phyloP scores from a whole-genome alignment of 2,329 filamentous ascomycete species.

The Colletotrichum graminicola region DNA sequence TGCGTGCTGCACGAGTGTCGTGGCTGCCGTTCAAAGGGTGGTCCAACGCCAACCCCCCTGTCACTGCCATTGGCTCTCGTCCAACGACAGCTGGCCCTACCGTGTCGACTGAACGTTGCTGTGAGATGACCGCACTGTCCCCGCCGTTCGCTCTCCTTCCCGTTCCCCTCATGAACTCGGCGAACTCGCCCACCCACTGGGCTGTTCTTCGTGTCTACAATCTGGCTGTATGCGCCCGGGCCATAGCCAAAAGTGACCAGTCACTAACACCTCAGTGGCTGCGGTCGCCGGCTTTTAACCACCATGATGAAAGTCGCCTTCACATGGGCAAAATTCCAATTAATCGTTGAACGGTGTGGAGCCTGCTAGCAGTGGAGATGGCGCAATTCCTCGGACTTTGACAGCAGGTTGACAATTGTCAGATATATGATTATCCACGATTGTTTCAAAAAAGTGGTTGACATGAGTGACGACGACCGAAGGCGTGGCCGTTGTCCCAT shows the following conservation, averaged over 20 bases:
- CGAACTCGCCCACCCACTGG: constrained; percentile 2
- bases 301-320: background rate
- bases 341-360: background rate
- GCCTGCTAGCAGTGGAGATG: background rate
- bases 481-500: background rate
- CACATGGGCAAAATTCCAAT: background rate
- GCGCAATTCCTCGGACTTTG: background rate
- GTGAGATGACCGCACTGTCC: constrained; percentile 23
- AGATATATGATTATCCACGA: background rate
- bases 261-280: constrained; percentile 17
- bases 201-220: background rate
- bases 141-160: constrained; percentile 25
- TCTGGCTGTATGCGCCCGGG: constrained; percentile 22
- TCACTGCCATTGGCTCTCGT: constrained; percentile 17
- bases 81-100: constrained; percentile 36
- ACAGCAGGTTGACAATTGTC: background rate
- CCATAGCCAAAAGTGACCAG: constrained; percentile 38
- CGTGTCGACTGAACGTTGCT: constrained; percentile 18
- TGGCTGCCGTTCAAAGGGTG: constrained; percentile 61
- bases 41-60: constrained; percentile 40
- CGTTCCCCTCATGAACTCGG: constrained; percentile 10
- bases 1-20: constrained; percentile 59
- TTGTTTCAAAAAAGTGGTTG: background rate
- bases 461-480: background rate
- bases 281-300: background rate